Conservation (phyloP, 225 moss, liverwort and hornwort species). For the Anthoceros angustus region DNA sequence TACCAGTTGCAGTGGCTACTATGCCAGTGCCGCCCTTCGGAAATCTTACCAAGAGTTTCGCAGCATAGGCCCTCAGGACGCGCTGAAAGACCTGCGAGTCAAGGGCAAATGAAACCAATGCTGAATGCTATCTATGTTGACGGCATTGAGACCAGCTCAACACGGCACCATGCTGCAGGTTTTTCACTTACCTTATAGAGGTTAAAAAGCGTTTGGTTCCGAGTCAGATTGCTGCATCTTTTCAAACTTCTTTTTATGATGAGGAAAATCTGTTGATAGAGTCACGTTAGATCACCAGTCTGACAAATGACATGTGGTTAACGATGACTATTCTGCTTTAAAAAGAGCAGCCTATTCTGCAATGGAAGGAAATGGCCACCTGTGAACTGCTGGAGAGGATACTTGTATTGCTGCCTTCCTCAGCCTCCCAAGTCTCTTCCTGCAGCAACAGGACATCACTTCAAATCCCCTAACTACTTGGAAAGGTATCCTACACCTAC, state of each 20-base stretch:
- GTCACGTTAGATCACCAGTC: conserved; percentile 3
- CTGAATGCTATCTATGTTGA: neutral
- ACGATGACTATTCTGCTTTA: neutral
- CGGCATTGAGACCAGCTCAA: neutral
- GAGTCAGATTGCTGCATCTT: conserved; percentile 89
- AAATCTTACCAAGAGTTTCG: conserved; percentile 63
- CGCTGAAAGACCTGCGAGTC: conserved; percentile 73
- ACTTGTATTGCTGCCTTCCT: conserved; percentile 85
- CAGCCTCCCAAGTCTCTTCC: conserved; percentile 99
- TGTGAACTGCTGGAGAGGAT: conserved; percentile 81
- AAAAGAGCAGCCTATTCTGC: neutral
- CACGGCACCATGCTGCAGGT: neutral
- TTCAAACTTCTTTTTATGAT: conserved; percentile 97
- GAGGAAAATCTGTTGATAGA: conserved; percentile 52
- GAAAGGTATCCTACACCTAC: no score
- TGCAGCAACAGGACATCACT: conserved; percentile 13
- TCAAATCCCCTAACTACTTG: neutral
- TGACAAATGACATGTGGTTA: neutral
- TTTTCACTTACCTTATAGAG: conserved; percentile 61
- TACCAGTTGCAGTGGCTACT: conserved; percentile 58
- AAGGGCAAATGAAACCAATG: neutral
- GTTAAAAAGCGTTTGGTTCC: conserved; percentile 92
- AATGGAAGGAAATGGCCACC: conserved; percentile 24
- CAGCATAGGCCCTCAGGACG: conserved; percentile 72
- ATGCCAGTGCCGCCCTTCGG: conserved; percentile 96